These are phyloP conservation scores for Syzygium grande DNA, from an alignment of 345 rosid species.

Conservation along the genomic window DNA sequence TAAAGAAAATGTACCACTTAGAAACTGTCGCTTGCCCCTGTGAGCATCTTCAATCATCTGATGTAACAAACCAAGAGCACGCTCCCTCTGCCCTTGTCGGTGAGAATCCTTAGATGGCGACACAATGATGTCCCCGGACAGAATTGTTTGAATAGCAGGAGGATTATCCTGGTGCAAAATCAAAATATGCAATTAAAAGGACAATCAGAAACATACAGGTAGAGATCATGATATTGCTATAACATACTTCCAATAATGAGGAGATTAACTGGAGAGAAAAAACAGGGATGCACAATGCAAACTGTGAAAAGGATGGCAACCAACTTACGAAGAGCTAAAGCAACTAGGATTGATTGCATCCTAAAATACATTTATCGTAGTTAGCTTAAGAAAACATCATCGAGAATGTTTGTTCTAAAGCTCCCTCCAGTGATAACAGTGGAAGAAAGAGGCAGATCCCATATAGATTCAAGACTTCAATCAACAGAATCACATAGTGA, in stretches of 20 bases:
- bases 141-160: constrained; percentile 53
- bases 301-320: background rate
- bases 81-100: constrained; percentile 80
- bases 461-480: background rate
- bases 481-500: background rate
- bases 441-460: background rate
- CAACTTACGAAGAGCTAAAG: background rate
- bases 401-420: background rate
- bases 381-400: background rate
- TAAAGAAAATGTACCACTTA: constrained; percentile 56
- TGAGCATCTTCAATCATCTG: constrained; percentile 99
- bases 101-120: constrained; percentile 59
- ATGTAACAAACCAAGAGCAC: constrained; percentile 80
- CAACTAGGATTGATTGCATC: background rate
- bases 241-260: background rate
- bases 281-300: background rate
- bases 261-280: background rate
- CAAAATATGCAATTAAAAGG: background rate
- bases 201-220: background rate
- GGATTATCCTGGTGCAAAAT: constrained; percentile 46
- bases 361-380: background rate
- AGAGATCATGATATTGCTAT: background rate
- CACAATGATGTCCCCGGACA: constrained; percentile 52
- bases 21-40: constrained; percentile 90
- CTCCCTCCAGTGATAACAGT: background rate